Evolutionary conservation across 129 eudicot genomes (phyloP), one percentile per base, ranked within the genome.

Genomic region (Glebionis coronaria): DNA sequence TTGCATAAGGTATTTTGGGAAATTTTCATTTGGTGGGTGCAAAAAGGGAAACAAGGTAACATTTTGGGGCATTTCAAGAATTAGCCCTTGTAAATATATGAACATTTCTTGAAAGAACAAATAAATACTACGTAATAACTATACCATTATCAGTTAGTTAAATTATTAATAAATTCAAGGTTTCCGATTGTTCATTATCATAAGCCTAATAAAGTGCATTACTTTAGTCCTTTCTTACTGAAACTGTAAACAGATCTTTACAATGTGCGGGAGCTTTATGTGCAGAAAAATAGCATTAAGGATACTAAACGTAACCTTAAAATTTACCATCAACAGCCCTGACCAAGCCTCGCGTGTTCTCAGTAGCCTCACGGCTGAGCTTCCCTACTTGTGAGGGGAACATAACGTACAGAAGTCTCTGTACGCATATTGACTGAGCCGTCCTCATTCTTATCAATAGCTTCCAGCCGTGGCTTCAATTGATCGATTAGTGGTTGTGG

Each of bases 341-440:
- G 16, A 63, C 38, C 60, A 67, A 58, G n/a, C 40, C 12, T 58
- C 27, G 2, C 2, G 12, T 20, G n/a, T 42, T 20, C 13, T 82
- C 79, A 81, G 70, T 75, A 50, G 31, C 86, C 86, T 21, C 88
- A 82, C 70, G 89, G 68, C 88, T 93, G 99, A 20, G 87, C 86
- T 40, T 93, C 99, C 71, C 88, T 79, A 70, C 95, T 86, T 23
- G 99, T 93, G 51, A 93, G 77, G 0, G 99, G 99, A 42, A 93
- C 98, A 63, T 93, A 93, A 13, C 96, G 91, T 10, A 93, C 98
- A 2, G 96, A 86, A 70, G 98, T 88, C 54, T 86, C 97, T 8
- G 73, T 81, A 29, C 87, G 87, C 59, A 88, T 76, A 50, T 72
- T 86, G 44, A 89, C 19, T 0, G 90, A 68, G 56, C 97, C 97